These are phyloP conservation scores for Auricularia cornea DNA, from an alignment of 768 basidiomycete species.

Conservation along the genomic window DNA sequence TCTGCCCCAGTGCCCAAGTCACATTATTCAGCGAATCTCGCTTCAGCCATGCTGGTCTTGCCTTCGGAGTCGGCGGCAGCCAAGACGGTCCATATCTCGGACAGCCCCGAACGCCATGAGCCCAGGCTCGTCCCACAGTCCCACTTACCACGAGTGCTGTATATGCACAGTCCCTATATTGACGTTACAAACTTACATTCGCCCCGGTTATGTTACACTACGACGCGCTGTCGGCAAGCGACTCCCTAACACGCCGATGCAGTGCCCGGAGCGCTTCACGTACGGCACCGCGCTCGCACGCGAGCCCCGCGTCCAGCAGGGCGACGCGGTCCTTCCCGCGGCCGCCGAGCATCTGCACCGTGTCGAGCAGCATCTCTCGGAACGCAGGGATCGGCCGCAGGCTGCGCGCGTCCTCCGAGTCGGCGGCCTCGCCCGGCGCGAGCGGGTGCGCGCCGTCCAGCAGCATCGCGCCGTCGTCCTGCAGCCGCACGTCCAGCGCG, in stretches of 20 bases:
- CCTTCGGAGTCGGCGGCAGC: too few relatives aligned
- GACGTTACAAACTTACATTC: too few relatives aligned
- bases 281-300: conserved; percentile 39
- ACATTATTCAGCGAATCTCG: too few relatives aligned
- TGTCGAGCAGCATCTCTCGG: conserved; percentile 38
- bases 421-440: not conserved
- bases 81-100: too few relatives aligned
- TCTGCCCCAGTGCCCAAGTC: too few relatives aligned
- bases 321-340: conserved; percentile 32
- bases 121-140: too few relatives aligned
- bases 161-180: too few relatives aligned
- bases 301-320: conserved; percentile 50
- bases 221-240: not conserved
- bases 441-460: conserved; percentile 55
- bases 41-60: too few relatives aligned
- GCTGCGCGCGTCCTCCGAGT: not conserved
- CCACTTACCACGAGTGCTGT: too few relatives aligned
- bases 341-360: conserved; percentile 27
- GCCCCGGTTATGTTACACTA: not conserved
- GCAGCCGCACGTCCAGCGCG: conserved; percentile 72
- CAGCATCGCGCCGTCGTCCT: conserved; percentile 59
- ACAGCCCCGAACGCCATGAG: too few relatives aligned
- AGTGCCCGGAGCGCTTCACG: conserved; percentile 10
- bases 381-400: conserved; percentile 58
- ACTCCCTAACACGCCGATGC: conserved; percentile 3